Conservation (phyloP, 768 basidiomycete species). For the Trametes gibbosa region DNA sequence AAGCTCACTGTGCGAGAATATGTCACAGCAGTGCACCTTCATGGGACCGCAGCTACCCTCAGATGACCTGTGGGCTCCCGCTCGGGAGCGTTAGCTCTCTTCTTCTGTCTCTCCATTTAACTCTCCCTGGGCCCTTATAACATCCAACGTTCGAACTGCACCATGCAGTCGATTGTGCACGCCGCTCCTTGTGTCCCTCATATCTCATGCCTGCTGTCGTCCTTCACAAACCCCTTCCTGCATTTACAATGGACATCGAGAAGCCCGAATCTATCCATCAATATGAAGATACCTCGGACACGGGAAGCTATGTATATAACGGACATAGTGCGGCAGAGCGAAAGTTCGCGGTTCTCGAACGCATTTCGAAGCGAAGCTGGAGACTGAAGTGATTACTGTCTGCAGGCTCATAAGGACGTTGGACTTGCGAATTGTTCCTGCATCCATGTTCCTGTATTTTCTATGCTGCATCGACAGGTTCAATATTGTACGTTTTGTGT, state of each 20-base stretch:
- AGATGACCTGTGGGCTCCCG: not conserved
- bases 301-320: not conserved
- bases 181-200: not conserved
- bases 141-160: not conserved
- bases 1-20: not conserved
- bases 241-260: not conserved
- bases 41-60: not conserved
- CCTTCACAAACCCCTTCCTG: not conserved
- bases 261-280: not conserved
- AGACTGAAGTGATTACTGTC: not conserved
- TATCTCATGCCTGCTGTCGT: not conserved
- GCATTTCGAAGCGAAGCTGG: too few relatives aligned
- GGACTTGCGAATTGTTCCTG: conserved; percentile 22
- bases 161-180: not conserved
- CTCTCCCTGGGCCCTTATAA: not conserved
- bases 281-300: not conserved
- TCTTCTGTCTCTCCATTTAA: not conserved
- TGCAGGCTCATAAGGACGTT: conserved; percentile 22
- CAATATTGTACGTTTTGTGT: conserved; percentile 21
- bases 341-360: not conserved
- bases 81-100: not conserved
- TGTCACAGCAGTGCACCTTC: not conserved
- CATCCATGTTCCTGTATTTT: conserved; percentile 24
- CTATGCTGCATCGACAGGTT: conserved; percentile 27
- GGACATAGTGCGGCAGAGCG: conserved; percentile 7